Conservation (phyloP, 2,329 filamentous ascomycete species). For the Talaromyces rugulosus region DNA sequence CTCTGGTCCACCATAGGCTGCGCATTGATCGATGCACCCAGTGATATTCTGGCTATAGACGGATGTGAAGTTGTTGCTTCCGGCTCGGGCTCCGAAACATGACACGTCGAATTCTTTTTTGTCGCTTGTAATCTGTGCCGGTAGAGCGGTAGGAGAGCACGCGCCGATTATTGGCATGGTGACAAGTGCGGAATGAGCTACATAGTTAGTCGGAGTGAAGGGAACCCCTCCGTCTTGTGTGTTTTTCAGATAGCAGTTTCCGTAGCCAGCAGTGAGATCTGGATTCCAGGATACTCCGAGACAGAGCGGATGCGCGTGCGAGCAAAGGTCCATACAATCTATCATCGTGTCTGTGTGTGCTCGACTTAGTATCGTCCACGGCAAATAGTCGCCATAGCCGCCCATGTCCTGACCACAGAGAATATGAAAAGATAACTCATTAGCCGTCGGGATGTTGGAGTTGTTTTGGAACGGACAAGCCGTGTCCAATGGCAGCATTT, state of each 20-base stretch:
- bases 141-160: not conserved
- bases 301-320: conserved; percentile 1
- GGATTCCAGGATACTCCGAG: conserved; percentile 4
- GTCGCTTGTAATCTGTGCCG: not conserved
- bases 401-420: conserved; percentile 1
- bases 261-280: not conserved
- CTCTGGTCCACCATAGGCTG: not conserved
- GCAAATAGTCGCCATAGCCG: conserved; percentile 3
- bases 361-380: not conserved
- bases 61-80: conserved; percentile 2
- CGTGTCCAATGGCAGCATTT: not conserved
- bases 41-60: conserved; percentile 7
- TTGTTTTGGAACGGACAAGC: conserved; percentile 7
- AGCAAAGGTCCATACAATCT: conserved; percentile 6
- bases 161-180: not conserved
- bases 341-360: conserved; percentile 4
- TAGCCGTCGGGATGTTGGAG: not conserved
- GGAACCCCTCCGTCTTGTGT: not conserved
- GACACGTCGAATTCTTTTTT: not conserved
- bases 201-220: not conserved
- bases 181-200: not conserved
- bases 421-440: conserved; percentile 3
- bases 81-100: not conserved
- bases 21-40: not conserved
- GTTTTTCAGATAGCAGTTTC: conserved; percentile 10